Percentiles rank a stretch among this genome's conserved stretches.
Evolutionary conservation across 305 asterid genomes (phyloP).

Genomic region (Striga hermonthica): DNA sequence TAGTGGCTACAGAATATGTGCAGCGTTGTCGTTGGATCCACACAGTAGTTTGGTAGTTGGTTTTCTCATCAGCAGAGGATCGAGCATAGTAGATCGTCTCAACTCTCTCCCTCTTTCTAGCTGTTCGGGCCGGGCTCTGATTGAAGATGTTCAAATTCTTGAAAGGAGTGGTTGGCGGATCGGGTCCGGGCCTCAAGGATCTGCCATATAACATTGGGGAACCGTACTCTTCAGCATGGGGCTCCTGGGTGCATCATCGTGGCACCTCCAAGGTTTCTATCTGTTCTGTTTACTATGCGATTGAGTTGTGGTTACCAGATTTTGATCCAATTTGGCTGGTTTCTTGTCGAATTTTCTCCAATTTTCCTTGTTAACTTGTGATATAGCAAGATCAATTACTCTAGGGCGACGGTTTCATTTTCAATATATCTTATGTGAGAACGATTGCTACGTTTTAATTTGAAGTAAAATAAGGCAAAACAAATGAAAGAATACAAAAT

Average conservation of each 20-base stretch:
- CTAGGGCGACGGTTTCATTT: conserved; percentile 1
- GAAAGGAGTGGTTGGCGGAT: conserved; percentile 95
- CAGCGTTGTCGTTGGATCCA: no score
- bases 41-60: no score
- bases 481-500: neutral
- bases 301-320: conserved; percentile 22
- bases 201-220: conserved; percentile 94
- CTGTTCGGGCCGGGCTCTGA: conserved; percentile 36
- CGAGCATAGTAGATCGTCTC: conserved; percentile 29
- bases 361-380: conserved; percentile 26
- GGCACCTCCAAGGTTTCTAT: conserved; percentile 79
- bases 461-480: conserved; percentile 20
- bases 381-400: conserved; percentile 21
- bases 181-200: conserved; percentile 92
- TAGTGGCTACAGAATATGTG: no score
- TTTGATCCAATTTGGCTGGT: conserved; percentile 13
- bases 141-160: conserved; percentile 72
- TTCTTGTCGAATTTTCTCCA: conserved; percentile 19
- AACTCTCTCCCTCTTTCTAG: conserved; percentile 14
- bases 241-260: conserved; percentile 92
- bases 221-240: conserved; percentile 97
- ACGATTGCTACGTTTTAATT: conserved; percentile 13
- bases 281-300: conserved; percentile 15
- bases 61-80: no score
- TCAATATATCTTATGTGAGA: conserved; percentile 10